Base-by-base conservation (phyloP, 306 rosid genomes). In the Cyamopsis tetragonoloba region DNA sequence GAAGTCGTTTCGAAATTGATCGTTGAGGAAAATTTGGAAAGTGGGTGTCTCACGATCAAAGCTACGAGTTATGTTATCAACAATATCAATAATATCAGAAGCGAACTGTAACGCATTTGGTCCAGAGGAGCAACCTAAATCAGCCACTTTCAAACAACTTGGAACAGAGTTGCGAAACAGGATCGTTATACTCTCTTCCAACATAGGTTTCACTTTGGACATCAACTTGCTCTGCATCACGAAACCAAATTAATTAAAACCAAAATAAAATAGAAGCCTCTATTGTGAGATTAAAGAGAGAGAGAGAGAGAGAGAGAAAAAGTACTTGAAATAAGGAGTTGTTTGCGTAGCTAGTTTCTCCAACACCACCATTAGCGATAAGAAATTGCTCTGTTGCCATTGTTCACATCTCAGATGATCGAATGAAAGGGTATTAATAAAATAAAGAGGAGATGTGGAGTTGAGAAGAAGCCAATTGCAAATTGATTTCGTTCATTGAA, bases 121-220 rank as follows among this genome's bases (percentile, higher is more conserved):
- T 19, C 84, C 84, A 0, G 83, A 74, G 39, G 88, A 77, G 28
- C 88, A 80, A 3, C 88, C 88, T 2, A 83, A 71, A 51, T 83
- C 87, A 12, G 75, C 87, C 42, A 83, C 60, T 37, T 62, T 83
- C 14, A 79, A 38, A 31, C 68, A 72, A 2, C 63, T 66, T 1
- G 77, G 75, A 23, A 51, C 3, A 1, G 24, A 17, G 17, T 17
- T 64, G 64, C 31, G 0, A 30, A 31, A 77, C 0, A 73, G 28
- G 46, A 37, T 53, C 15, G 0, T 68, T 20, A 78, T 19, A 48
- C 74, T 27, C 22, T 75, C 68, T 50, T 77, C 66, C 0, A 81
- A 20, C 14, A 62, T 57, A 1, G 78, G 80, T 50, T 68, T 76
- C 26, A 9, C 79, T 37, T 11, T 56, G 1, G 30, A 56, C 1